phyloP scores from a whole-genome alignment of 331 rosid genomes.

The Malus hybrid region DNA sequence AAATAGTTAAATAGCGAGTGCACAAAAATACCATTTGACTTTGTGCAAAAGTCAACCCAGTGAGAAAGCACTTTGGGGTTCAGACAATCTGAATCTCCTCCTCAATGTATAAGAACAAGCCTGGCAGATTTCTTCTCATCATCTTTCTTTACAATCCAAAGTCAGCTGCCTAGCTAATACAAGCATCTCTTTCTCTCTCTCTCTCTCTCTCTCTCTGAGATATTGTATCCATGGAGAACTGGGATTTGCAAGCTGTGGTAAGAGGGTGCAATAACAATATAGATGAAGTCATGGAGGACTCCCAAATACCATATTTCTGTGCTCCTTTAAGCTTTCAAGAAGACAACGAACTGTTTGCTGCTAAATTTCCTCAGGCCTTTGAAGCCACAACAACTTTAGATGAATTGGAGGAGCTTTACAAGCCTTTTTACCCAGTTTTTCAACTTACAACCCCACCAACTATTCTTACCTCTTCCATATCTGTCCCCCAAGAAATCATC shows the following conservation, averaged over 20 bases:
- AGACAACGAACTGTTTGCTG: conserved; percentile 20
- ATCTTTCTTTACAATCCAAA: not conserved
- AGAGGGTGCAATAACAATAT: conserved; percentile 32
- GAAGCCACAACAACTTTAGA: conserved; percentile 33
- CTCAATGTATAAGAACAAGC: conserved; percentile 19
- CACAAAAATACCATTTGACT: conserved; percentile 27
- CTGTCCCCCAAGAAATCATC: conserved; percentile 29
- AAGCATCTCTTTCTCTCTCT: not conserved
- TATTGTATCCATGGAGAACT: conserved; percentile 34
- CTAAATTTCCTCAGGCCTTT: conserved; percentile 33
- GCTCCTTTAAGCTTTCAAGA: conserved; percentile 21
- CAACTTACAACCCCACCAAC: conserved; percentile 32
- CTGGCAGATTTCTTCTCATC: conserved; percentile 17
- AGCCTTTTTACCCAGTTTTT: conserved; percentile 46
- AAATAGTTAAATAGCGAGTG: not conserved
- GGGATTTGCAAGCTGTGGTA: conserved; percentile 84
- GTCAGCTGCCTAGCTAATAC: conserved; percentile 4
- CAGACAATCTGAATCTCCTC: not conserved
- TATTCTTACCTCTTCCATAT: conserved; percentile 18
- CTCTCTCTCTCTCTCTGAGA: not conserved
- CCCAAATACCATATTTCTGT: conserved; percentile 7
- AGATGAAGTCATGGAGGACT: conserved; percentile 17
- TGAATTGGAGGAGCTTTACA: conserved; percentile 55
- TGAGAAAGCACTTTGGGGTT: conserved; percentile 8
- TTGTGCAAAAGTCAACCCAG: conserved; percentile 36